A percentile compares a stretch with the other conserved stretches of the same genome.
Evolutionary conservation across 352 stramenopile species (phyloP).

Genomic region (Globisporangium okanoganense): DNA sequence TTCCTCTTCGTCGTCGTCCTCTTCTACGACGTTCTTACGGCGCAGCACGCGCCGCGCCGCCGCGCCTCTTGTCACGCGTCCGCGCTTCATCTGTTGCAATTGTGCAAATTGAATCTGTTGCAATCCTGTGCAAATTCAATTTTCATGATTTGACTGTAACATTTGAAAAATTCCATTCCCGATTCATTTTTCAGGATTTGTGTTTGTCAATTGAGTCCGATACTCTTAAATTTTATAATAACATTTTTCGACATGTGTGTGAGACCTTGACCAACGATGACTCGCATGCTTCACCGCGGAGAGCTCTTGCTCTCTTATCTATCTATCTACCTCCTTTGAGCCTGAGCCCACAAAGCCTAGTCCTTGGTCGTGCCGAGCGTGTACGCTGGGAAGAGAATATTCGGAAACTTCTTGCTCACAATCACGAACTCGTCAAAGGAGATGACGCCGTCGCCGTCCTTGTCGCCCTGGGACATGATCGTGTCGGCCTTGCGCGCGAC

Average conservation of each 20-base stretch:
- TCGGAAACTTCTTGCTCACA: conserved; percentile 96
- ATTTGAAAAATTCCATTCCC: too few relatives aligned
- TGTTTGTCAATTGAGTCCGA: too few relatives aligned
- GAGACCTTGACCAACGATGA: too few relatives aligned
- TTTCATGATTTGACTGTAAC: too few relatives aligned
- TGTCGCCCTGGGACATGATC: conserved; percentile 96
- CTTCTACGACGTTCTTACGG: conserved; percentile 69
- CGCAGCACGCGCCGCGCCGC: conserved; percentile 51
- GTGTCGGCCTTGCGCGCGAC: conserved; percentile 95
- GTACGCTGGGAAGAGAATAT: conserved; percentile 92
- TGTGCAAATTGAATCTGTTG: too few relatives aligned
- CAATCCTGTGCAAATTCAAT: too few relatives aligned
- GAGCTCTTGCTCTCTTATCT: neutral
- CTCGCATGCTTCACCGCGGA: too few relatives aligned
- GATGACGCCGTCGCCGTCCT: conserved; percentile 95
- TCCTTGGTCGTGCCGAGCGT: conserved; percentile 64
- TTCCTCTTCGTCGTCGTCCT: conserved; percentile 21
- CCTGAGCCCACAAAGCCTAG: conserved; percentile 8
- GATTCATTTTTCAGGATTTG: too few relatives aligned
- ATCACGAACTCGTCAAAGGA: conserved; percentile 97
- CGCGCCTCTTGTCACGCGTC: conserved; percentile 34
- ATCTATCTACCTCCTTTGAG: neutral
- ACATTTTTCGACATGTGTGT: too few relatives aligned
- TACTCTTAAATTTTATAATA: too few relatives aligned
- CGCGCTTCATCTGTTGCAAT: conserved; percentile 47